Evolutionary conservation across 306 rosid species (phyloP).

Genomic region (Carpinus fangiana): DNA sequence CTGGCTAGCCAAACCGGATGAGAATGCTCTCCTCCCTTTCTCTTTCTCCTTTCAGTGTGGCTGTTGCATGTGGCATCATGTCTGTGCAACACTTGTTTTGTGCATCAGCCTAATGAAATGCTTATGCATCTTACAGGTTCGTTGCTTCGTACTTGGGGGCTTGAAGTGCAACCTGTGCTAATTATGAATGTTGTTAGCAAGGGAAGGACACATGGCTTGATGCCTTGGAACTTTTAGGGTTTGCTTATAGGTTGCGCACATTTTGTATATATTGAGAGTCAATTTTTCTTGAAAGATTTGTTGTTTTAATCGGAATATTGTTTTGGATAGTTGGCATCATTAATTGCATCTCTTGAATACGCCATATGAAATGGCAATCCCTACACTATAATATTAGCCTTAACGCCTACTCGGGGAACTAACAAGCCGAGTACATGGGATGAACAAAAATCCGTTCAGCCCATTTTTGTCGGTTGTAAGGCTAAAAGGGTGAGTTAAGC

Average conservation of each 20-base stretch:
- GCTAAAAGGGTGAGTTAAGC: no score
- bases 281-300: conserved; percentile 21
- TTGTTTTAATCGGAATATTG: conserved; percentile 7
- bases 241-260: conserved; percentile 37
- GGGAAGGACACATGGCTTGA: conserved; percentile 38
- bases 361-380: no score
- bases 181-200: conserved; percentile 35
- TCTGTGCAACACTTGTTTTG: conserved; percentile 15
- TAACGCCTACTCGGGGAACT: no score
- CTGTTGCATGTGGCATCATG: background rate
- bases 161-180: conserved; percentile 24
- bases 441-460: no score
- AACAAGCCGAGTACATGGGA: no score
- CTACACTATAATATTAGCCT: no score
- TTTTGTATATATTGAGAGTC: conserved; percentile 38
- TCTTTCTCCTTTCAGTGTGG: background rate
- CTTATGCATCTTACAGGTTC: conserved; percentile 33
- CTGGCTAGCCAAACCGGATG: no score
- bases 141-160: conserved; percentile 35
- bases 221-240: conserved; percentile 27
- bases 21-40: background rate
- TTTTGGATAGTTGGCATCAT: conserved; percentile 13
- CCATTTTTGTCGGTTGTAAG: no score
- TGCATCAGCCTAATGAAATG: conserved; percentile 25
- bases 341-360: conserved; percentile 18